Base-by-base conservation (phyloP, 345 rosid genomes). In the Cardamine resedifolia region DNA sequence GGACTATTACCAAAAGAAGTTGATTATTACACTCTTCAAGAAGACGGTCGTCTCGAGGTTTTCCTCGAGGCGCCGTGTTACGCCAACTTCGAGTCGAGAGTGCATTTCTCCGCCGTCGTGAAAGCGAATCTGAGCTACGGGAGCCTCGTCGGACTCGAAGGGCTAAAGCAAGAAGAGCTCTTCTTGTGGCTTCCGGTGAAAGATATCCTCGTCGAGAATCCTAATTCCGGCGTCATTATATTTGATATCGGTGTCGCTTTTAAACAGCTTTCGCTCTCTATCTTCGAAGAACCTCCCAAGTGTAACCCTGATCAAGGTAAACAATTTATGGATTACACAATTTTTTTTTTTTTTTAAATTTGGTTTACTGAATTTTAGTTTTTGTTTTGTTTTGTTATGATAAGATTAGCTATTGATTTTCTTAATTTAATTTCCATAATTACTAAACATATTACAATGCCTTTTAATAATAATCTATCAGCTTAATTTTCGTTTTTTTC, bases 241-340 rank as follows among this genome's bases (percentile, higher is more conserved):
- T 86, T 95, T 43, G 99, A 95, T 77, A 91, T 95, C 53, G 99
- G 91, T 2, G 81, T 89, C n/a, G 99, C 97, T 43, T 84, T 74
- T 26, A 95, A 95, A 65, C 96, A 91, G 31, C 77, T 95, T 10
- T 86, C 99, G 2, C 47, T 87, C 3, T 88, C 99, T 21, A 87
- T 95, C 72, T 91, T 95, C 56, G 99, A 95, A 82, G 84, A 78
- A 8, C 99, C 97, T 4, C 99, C 97, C 12, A 61, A 66, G 44
- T 95, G 99, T 68, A 84, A 64, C 44, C 86, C 90, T 36, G 27
- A 34, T 48, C 84, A 80, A 80, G 91, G 91, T 84, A 76, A 26
- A 7, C 6, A 36, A 3, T 6, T 11, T 24, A 15, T 58, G 2
- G 12, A 58, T 58, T 50, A 21, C 21, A 44, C 10, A 48, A 7